These are phyloP conservation scores for Erythrophleum fordii DNA, from an alignment of 306 rosid species.

Conservation along the genomic window DNA sequence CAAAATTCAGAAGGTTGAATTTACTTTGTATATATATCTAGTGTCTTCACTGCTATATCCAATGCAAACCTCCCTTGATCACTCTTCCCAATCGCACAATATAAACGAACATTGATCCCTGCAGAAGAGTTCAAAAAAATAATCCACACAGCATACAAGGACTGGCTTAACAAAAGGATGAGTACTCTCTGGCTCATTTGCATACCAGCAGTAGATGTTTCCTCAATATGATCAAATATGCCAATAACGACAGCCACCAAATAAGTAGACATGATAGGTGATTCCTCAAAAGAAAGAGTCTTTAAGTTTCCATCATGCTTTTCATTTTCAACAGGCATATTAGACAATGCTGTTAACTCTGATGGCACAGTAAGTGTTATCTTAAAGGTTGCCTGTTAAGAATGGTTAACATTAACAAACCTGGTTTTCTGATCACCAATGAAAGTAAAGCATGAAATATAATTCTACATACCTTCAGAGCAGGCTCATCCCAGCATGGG, in stretches of 20 bases:
- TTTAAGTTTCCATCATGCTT: constrained; percentile 51
- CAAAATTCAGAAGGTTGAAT: constrained; percentile 5
- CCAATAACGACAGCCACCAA: constrained; percentile 69
- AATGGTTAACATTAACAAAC: constrained; percentile 13
- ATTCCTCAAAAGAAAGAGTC: constrained; percentile 59
- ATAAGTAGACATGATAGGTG: constrained; percentile 75
- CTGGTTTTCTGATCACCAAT: constrained; percentile 1
- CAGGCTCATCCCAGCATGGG: constrained; percentile 85
- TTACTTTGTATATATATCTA: constrained; percentile 56
- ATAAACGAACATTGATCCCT: constrained; percentile 59
- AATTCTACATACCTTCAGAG: constrained; percentile 51
- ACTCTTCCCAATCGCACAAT: constrained; percentile 62
- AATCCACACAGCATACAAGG: neutral
- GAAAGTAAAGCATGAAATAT: neutral
- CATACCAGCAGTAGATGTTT: constrained; percentile 53
- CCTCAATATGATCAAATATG: constrained; percentile 59
- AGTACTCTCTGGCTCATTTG: neutral
- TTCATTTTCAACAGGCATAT: constrained; percentile 63
- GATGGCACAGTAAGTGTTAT: constrained; percentile 56
- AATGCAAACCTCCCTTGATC: constrained; percentile 61
- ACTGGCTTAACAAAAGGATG: neutral
- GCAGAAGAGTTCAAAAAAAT: constrained; percentile 28
- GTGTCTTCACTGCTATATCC: constrained; percentile 57
- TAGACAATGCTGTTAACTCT: constrained; percentile 66
- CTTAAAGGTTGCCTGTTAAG: constrained; percentile 68